These are phyloP conservation scores for Tinospora cordifolia DNA, from an alignment of 164 flowering plant species.

Conservation along the genomic window DNA sequence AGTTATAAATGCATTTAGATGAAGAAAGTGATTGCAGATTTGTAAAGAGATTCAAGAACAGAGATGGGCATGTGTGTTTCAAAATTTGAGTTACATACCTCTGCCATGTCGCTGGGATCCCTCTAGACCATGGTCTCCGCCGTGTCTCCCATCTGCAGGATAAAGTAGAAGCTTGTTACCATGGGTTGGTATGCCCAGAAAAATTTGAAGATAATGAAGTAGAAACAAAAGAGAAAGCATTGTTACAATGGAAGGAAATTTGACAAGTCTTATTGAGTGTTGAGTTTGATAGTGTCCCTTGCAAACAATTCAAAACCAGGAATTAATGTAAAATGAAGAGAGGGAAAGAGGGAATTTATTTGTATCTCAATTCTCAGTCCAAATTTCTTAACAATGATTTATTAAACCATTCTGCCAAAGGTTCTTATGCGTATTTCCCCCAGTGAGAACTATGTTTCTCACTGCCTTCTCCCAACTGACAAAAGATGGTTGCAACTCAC, in stretches of 20 bases:
- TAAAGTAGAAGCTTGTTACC: not conserved
- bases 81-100: constrained; percentile 32
- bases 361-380: not conserved
- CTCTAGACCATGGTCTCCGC: constrained; percentile 66
- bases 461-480: not conserved
- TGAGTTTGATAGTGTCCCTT: too few species aligned
- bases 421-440: not conserved
- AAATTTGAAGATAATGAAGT: not conserved
- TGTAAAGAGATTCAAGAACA: not conserved
- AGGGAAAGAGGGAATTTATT: too few species aligned
- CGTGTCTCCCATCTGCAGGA: constrained; percentile 70
- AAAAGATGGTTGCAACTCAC: not conserved
- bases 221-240: too few species aligned
- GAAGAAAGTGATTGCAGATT: not conserved
- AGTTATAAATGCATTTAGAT: not conserved
- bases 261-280: too few species aligned
- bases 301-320: not conserved
- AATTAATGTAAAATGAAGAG: not conserved
- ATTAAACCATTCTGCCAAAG: not conserved
- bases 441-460: not conserved
- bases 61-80: not conserved
- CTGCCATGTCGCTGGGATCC: constrained; percentile 61
- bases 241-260: too few species aligned
- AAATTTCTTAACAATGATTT: not conserved
- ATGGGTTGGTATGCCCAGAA: not conserved